Percentiles rank a stretch among this genome's conserved stretches.
Conservation (phyloP, 2,329 filamentous ascomycete genomes). For the Talaromyces piceae region DNA sequence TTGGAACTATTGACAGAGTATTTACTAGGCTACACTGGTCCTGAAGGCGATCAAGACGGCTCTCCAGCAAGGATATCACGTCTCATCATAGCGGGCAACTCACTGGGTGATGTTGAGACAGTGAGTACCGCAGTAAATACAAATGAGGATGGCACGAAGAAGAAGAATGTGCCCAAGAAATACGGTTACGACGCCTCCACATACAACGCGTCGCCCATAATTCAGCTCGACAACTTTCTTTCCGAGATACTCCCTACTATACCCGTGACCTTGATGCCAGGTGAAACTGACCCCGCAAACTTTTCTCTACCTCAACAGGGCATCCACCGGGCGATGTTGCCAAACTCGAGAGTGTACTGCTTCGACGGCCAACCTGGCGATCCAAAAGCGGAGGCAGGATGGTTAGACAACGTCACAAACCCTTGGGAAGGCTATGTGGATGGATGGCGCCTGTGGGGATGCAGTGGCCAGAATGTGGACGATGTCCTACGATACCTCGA, state of each 20-base stretch:
- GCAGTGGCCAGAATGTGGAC: conserved; percentile 85
- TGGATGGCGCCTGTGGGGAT: conserved; percentile 80
- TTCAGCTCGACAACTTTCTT: conserved; percentile 77
- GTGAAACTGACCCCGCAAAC: conserved; percentile 78
- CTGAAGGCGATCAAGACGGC: conserved; percentile 42
- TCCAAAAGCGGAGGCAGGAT: conserved; percentile 48
- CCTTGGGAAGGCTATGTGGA: conserved; percentile 88
- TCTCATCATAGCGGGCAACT: conserved; percentile 87
- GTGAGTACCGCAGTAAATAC: conserved; percentile 27
- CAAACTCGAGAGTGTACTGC: conserved; percentile 61
- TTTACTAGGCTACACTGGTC: conserved; percentile 71
- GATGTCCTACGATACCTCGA: conserved; percentile 90
- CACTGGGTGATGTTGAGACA: conserved; percentile 48
- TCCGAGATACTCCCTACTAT: conserved; percentile 73
- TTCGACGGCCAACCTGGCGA: conserved; percentile 28
- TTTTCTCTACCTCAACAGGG: conserved; percentile 85
- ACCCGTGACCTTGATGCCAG: conserved; percentile 82
- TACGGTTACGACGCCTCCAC: conserved; percentile 88
- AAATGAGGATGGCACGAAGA: conserved; percentile 20
- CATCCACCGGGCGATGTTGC: conserved; percentile 88
- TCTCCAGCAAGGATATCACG: conserved; percentile 59
- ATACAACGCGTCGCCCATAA: conserved; percentile 81
- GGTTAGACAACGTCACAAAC: conserved; percentile 87
- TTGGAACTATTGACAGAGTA: conserved; percentile 77
- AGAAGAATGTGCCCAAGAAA: conserved; percentile 58